Conservation (phyloP, 768 basidiomycete species). For the Dacryopinax spathularia region DNA sequence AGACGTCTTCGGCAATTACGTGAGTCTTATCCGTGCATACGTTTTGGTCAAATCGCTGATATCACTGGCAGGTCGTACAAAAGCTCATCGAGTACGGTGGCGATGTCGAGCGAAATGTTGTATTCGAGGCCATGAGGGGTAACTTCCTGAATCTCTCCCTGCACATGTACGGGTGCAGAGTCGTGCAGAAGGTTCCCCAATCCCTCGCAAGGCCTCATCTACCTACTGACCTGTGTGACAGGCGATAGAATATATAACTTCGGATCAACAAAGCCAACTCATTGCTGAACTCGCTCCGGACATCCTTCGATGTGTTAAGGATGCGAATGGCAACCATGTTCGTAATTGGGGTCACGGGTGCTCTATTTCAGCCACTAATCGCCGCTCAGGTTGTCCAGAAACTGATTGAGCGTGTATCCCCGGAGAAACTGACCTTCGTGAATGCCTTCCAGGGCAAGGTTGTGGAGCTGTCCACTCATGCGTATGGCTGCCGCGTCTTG, state of each 20-base stretch:
- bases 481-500: conserved; percentile 88
- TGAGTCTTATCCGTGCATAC: conserved; percentile 26
- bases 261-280: conserved; percentile 62
- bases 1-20: conserved; percentile 95
- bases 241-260: conserved; percentile 70
- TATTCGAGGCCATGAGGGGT: conserved; percentile 62
- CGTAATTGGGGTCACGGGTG: conserved; percentile 15
- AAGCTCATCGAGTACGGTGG: conserved; percentile 84
- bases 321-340: conserved; percentile 91
- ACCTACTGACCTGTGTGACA: conserved; percentile 23
- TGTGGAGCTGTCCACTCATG: conserved; percentile 67
- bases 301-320: conserved; percentile 73
- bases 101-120: conserved; percentile 50
- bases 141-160: conserved; percentile 62
- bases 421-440: conserved; percentile 65
- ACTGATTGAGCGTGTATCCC: conserved; percentile 62
- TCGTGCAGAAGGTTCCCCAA: conserved; percentile 67
- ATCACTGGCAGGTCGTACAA: conserved; percentile 61
- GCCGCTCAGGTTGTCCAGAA: conserved; percentile 67
- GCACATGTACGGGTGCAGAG: conserved; percentile 93
- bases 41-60: conserved; percentile 7
- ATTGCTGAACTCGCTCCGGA: conserved; percentile 67
- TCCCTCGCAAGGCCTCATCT: neutral
- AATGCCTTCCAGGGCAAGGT: conserved; percentile 63
- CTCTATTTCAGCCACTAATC: neutral